phyloP scores from a whole-genome alignment of 306 rosid genomes.

The Lotus japonicus region DNA sequence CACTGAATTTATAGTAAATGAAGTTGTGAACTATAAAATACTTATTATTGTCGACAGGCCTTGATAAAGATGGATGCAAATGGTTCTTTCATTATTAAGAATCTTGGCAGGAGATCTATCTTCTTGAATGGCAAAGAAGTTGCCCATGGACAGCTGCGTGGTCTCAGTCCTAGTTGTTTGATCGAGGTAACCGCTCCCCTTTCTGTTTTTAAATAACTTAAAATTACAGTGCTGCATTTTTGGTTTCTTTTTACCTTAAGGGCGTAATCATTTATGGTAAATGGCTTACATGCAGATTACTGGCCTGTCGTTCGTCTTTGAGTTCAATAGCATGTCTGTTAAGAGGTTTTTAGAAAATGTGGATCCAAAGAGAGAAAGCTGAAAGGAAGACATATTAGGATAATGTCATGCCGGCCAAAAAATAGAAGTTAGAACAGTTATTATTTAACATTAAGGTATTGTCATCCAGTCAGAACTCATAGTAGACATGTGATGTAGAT shows the following conservation, averaged over 20 bases:
- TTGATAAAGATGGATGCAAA: slow-evolving; percentile 64
- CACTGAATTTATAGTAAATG: neutral
- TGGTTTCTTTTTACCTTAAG: neutral
- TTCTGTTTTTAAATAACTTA: slow-evolving; percentile 5
- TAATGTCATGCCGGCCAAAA: slow-evolving; percentile 22
- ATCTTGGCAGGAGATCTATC: slow-evolving; percentile 63
- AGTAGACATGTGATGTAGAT: slow-evolving; percentile 25
- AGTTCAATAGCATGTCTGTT: slow-evolving; percentile 42
- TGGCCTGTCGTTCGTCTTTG: slow-evolving; percentile 65
- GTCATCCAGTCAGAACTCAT: slow-evolving; percentile 7
- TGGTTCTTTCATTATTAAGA: slow-evolving; percentile 62
- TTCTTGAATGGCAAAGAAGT: slow-evolving; percentile 78
- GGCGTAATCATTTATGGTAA: slow-evolving; percentile 5
- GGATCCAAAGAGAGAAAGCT: slow-evolving; percentile 11
- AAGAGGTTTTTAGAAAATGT: slow-evolving; percentile 31
- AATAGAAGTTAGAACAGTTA: slow-evolving; percentile 8
- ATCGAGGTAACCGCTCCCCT: slow-evolving; percentile 59
- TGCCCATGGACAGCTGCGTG: slow-evolving; percentile 36
- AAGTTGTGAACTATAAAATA: neutral
- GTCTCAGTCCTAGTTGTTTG: slow-evolving; percentile 44
- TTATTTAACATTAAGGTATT: neutral
- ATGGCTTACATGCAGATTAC: slow-evolving; percentile 54
- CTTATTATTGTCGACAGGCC: slow-evolving; percentile 40
- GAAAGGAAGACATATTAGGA: slow-evolving; percentile 11
- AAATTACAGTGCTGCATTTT: neutral